Evolutionary conservation across 257 asterid genomes (phyloP).

Genomic region (Rehmannia glutinosa): DNA sequence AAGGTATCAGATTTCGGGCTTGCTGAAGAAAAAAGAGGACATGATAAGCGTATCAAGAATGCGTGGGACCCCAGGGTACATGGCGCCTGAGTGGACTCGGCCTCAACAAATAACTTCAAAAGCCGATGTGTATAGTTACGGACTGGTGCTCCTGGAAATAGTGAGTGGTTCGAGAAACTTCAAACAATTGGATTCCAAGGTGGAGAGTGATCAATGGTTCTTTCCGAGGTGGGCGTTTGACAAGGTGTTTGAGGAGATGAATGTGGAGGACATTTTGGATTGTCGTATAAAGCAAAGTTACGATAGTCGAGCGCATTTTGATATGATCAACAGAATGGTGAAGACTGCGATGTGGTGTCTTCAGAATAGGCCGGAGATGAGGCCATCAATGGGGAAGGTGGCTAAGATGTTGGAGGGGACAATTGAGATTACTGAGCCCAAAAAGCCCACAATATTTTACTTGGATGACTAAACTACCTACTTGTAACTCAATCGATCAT

Average conservation of each 20-base stretch:
- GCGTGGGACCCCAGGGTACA: constrained; percentile 78
- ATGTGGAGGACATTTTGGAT: constrained; percentile 67
- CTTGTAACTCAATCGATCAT: no score
- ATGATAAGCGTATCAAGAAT: constrained; percentile 48
- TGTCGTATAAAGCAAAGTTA: constrained; percentile 48
- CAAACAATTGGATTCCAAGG: constrained; percentile 37
- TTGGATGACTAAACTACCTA: constrained; percentile 35
- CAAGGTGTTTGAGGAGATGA: constrained; percentile 67
- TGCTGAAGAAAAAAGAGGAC: constrained; percentile 86
- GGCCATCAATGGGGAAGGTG: constrained; percentile 96
- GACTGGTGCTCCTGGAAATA: constrained; percentile 68
- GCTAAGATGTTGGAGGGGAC: constrained; percentile 93
- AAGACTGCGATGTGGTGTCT: constrained; percentile 94
- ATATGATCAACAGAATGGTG: constrained; percentile 73
- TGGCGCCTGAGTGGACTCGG: constrained; percentile 86
- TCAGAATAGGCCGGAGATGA: constrained; percentile 55
- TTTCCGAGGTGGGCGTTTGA: constrained; percentile 81
- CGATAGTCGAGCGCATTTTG: constrained; percentile 53
- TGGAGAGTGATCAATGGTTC: constrained; percentile 74
- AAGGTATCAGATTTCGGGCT: constrained; percentile 88
- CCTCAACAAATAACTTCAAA: constrained; percentile 70
- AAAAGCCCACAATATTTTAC: constrained; percentile 61
- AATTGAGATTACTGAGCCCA: constrained; percentile 70
- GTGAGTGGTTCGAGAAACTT: constrained; percentile 70
- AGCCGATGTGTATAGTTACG: constrained; percentile 83